Evolutionary conservation across 805 yeast genomes (phyloP).

Genomic region (Priceomyces medius): DNA sequence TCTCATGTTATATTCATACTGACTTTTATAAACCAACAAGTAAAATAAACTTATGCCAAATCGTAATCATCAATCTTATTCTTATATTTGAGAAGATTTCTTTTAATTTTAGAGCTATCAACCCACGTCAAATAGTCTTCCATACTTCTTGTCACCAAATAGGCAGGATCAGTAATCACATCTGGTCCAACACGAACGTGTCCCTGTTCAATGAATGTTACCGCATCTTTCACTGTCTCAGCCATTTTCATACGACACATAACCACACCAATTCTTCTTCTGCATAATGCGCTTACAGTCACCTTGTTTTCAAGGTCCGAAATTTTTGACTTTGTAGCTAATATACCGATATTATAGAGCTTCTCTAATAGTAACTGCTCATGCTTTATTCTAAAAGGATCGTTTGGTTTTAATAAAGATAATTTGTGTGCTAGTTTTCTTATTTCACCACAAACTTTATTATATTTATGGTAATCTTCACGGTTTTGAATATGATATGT

Average conservation of each 20-base stretch:
- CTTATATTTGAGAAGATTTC: slow-evolving; percentile 82
- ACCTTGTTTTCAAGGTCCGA: slow-evolving; percentile 89
- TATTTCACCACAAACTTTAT: slow-evolving; percentile 87
- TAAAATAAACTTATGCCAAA: slow-evolving; percentile 28
- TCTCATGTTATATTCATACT: background rate
- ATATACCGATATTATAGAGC: slow-evolving; percentile 81
- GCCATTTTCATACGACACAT: slow-evolving; percentile 96
- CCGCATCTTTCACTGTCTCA: slow-evolving; percentile 82
- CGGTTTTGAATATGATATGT: slow-evolving; percentile 91
- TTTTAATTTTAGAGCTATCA: slow-evolving; percentile 91
- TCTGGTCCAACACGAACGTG: slow-evolving; percentile 97
- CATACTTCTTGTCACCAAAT: slow-evolving; percentile 85
- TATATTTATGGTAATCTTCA: slow-evolving; percentile 94
- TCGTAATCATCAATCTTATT: slow-evolving; percentile 66
- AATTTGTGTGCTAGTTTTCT: slow-evolving; percentile 84
- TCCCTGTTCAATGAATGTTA: slow-evolving; percentile 92
- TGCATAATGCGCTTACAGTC: slow-evolving; percentile 87
- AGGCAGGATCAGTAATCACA: slow-evolving; percentile 94
- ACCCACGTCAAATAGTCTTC: slow-evolving; percentile 98
- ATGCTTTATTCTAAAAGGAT: slow-evolving; percentile 82
- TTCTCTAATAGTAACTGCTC: slow-evolving; percentile 87
- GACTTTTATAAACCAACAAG: background rate
- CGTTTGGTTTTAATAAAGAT: slow-evolving; percentile 81
- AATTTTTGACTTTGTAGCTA: slow-evolving; percentile 84
- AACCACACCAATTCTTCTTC: slow-evolving; percentile 90